These are phyloP conservation scores for Westerdykella ornata DNA, from an alignment of 2,329 filamentous ascomycete species.

Conservation along the genomic window DNA sequence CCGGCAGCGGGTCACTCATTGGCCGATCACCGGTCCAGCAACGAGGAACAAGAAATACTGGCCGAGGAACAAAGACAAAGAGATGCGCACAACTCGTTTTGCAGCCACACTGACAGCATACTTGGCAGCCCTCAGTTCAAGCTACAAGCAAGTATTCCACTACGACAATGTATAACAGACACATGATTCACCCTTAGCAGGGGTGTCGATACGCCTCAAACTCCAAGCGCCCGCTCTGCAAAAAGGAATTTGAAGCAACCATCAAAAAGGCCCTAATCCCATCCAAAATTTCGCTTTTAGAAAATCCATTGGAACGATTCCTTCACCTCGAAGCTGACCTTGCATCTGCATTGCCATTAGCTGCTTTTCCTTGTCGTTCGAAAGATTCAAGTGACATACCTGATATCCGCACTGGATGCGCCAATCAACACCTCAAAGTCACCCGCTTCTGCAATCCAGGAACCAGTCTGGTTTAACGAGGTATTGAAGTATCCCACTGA, in stretches of 20 bases:
- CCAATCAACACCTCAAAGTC: constrained; percentile 56
- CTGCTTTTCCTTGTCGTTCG: not conserved
- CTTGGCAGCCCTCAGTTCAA: too few species aligned
- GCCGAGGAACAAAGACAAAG: too few species aligned
- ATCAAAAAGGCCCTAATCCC: not conserved
- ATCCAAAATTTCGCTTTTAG: constrained; percentile 25
- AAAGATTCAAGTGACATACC: constrained; percentile 41
- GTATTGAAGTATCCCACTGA: constrained; percentile 58
- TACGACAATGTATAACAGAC: too few species aligned
- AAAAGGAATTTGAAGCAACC: constrained; percentile 1
- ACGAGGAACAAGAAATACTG: not conserved
- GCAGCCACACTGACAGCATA: too few species aligned
- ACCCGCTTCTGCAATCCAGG: constrained; percentile 62
- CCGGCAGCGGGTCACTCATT: too few species aligned
- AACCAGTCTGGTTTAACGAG: constrained; percentile 39
- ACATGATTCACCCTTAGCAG: not conserved
- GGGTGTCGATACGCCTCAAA: not conserved
- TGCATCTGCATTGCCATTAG: constrained; percentile 37
- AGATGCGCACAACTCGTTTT: too few species aligned
- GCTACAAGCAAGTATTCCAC: too few species aligned
- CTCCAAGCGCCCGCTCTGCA: constrained; percentile 5
- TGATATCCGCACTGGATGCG: constrained; percentile 57
- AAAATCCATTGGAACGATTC: constrained; percentile 63
- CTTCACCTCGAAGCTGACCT: constrained; percentile 51
- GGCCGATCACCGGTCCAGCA: too few species aligned